A percentile compares a stretch with the other conserved stretches of the same genome.
These are phyloP conservation scores for Fusarium falciforme DNA, from an alignment of 2,329 filamentous ascomycete genomes.

Conservation along the genomic window DNA sequence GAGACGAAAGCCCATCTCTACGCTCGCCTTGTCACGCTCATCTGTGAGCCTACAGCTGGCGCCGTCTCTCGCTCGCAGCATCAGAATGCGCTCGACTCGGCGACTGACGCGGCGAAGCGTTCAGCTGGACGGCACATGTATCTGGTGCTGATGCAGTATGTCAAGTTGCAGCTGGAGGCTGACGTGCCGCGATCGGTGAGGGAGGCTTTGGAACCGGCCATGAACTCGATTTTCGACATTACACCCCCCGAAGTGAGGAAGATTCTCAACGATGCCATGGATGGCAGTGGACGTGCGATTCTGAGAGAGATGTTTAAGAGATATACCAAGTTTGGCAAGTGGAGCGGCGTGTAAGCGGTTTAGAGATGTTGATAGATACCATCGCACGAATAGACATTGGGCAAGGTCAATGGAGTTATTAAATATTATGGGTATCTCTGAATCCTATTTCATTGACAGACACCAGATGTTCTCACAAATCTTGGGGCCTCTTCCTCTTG, in stretches of 20 bases:
- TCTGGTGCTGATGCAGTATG: constrained; percentile 67
- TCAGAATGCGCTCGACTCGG: constrained; percentile 64
- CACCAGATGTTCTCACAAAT: neutral
- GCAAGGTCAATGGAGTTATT: constrained; percentile 21
- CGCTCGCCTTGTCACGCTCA: constrained; percentile 66
- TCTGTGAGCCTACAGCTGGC: constrained; percentile 69
- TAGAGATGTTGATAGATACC: constrained; percentile 34
- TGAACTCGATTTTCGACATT: constrained; percentile 70
- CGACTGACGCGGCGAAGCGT: constrained; percentile 70
- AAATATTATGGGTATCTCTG: constrained; percentile 35
- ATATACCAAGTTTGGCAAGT: constrained; percentile 73
- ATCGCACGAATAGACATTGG: constrained; percentile 14
- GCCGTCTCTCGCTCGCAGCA: constrained; percentile 62
- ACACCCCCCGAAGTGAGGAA: constrained; percentile 66
- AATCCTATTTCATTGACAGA: neutral
- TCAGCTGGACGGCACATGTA: constrained; percentile 73
- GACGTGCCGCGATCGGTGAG: constrained; percentile 62
- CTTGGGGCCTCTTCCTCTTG: constrained; percentile 47
- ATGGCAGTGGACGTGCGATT: constrained; percentile 68
- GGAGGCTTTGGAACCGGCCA: constrained; percentile 66
- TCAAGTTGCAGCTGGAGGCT: constrained; percentile 70
- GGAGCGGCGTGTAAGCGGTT: constrained; percentile 64
- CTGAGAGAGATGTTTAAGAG: constrained; percentile 68
- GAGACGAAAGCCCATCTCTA: constrained; percentile 62
- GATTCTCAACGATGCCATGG: constrained; percentile 70